Evolutionary conservation across 73 alveolate species (phyloP), one percentile per base, ranked within the genome.

Genomic region (Paramecium sexaurelia): DNA sequence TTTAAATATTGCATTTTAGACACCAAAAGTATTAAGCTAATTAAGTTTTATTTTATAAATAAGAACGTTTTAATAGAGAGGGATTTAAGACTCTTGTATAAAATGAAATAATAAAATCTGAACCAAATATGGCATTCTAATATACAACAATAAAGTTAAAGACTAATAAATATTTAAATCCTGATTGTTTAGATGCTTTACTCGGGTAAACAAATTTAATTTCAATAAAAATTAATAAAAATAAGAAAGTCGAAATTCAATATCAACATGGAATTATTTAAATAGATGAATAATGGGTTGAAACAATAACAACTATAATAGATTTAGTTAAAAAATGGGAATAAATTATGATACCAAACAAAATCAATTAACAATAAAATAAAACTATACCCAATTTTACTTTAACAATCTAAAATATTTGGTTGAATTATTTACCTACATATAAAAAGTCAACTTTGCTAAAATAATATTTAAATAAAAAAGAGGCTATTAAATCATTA

Each of bases 371-470:
- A 17, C 19, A 4, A n/a, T 45, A 78, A 39, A 17, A n/a, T 17
- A 40, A 78, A 43, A 22, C 40, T 15, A 41, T 13, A 19, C 47
- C 55, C 7, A 43, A 40, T 29, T 35, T 71, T 71, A 71, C 57
- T 7, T 1, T 71, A 7, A 71, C 39, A 13, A 20, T 45, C 22
- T n/a, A 41, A 36, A 78, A 78, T 17, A 19, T 78, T 1, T 43
- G 68, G 71, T 20, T 78, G 29, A 78, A 45, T 78, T 78, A 41
- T 7, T 15, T 78, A 19, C 90, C 90, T 20, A 78, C 90, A 29
- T 78, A 78, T 24, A 78, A 45, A 41, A 24, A 78, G 17, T 40
- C 75, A 19, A 78, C 75, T 0, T 22, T 78, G 19, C 39, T 78
- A 17, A 78, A 78, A 78, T 41, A 37, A 7, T 43, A 78, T 43